Base-by-base conservation (phyloP, 2,329 filamentous ascomycete genomes). In the Didymosphaeria variabile region DNA sequence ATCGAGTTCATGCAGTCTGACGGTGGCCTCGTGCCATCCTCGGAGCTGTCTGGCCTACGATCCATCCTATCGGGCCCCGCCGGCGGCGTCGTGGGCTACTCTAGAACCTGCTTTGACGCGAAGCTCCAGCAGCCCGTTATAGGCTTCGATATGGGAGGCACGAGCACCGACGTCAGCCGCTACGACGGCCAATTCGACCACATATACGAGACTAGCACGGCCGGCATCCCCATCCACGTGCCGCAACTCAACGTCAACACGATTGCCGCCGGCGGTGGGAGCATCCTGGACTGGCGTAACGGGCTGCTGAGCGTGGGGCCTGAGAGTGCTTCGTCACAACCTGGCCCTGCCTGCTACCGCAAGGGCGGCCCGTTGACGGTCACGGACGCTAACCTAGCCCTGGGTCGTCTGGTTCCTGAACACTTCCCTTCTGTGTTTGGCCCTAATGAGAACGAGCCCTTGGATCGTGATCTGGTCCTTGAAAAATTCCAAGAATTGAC, bases 361-460 rank as follows among this genome's bases (percentile, higher is more conserved):
- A 96, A 97, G 77, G 91, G 90, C 0, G 93, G 93, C 0, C 93
- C 93, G 5, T 84, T 93, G 1, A 94, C 93, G 0, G 92, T 97
- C 7, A 97, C 93, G 0, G 93, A 97, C 74, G 93, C 93, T 3
- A 96, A 96, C 67, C 79, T 96, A 8, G 91, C 91, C 69, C 86
- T 97, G 0, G 92, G 93, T 0, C 86, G 93, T 40, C 82, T 97
- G 3, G 79, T 97, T 1, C 92, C 93, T 0, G 91, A 94, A 60
- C 94, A 93, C 81, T 97, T 97, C 72, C 93, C 93, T 0, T 93
- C 92, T 74, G 97, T 97, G 59, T 97, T 97, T 71, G 93, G 93
- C 42, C 89, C 91, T 72, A 89, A 92, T 50, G 93, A 97, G 74
- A 83, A 97, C 61, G 86, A 94, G 74, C 88, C 88, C 0, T 79